These are phyloP conservation scores for Podaxis sp. DNA, from an alignment of 768 basidiomycete species.

Conservation along the genomic window DNA sequence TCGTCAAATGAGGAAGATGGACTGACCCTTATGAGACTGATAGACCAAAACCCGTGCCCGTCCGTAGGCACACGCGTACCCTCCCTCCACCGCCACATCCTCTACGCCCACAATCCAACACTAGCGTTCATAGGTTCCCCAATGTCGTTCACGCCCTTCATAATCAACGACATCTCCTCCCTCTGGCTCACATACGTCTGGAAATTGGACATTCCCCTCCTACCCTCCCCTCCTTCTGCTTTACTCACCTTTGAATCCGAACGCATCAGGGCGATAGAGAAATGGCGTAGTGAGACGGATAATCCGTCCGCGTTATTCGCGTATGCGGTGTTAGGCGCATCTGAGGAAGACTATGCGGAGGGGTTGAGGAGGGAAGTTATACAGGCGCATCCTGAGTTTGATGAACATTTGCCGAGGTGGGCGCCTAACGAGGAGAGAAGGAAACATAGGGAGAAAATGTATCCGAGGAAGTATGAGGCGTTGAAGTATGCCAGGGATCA, in stretches of 20 bases:
- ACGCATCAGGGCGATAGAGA: constrained; percentile 30
- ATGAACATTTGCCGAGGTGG: constrained; percentile 34
- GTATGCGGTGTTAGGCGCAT: constrained; percentile 34
- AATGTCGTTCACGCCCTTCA: constrained; percentile 47
- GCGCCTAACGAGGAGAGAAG: constrained; percentile 27
- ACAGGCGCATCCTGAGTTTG: constrained; percentile 28
- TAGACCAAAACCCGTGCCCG: constrained; percentile 27
- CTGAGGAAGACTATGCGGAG: constrained; percentile 37
- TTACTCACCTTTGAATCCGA: constrained; percentile 38
- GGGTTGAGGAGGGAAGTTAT: constrained; percentile 35
- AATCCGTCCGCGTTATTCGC: constrained; percentile 33
- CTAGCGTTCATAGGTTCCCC: constrained; percentile 47
- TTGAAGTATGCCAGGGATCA: constrained; percentile 28
- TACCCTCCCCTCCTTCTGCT: constrained; percentile 33
- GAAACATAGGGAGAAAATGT: constrained; percentile 35
- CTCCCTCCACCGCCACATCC: constrained; percentile 40
- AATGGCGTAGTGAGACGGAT: constrained; percentile 19
- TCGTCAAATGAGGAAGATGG: neutral
- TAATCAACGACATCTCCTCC: constrained; percentile 47
- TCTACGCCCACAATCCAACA: constrained; percentile 46
- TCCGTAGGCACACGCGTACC: constrained; percentile 34
- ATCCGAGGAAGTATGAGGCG: constrained; percentile 32
- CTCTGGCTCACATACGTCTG: constrained; percentile 49
- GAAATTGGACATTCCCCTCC: constrained; percentile 30
- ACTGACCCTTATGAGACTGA: constrained; percentile 26